Conservation (phyloP, 2,329 filamentous ascomycete species). For the Cryphonectria naterciae region DNA sequence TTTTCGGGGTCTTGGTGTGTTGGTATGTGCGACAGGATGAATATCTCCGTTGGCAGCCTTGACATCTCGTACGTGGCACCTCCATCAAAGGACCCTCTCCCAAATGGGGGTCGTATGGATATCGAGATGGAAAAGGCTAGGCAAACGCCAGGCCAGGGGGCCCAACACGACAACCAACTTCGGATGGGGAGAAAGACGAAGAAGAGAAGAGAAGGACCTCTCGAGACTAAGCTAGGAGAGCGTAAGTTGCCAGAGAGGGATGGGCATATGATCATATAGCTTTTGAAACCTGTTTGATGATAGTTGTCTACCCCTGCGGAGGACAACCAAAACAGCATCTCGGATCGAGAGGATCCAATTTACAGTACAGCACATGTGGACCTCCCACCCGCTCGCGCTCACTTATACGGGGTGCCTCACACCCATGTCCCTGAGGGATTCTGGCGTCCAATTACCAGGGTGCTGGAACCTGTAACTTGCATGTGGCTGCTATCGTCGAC, state of each 20-base stretch:
- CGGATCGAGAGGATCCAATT: conserved; percentile 13
- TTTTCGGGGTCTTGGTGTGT: not conserved
- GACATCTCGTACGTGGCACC: not conserved
- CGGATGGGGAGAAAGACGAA: not conserved
- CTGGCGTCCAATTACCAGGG: conserved; percentile 14
- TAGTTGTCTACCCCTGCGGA: not conserved
- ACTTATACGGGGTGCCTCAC: conserved; percentile 6
- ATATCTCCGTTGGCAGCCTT: not conserved
- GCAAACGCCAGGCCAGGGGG: not conserved
- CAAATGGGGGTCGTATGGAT: not conserved
- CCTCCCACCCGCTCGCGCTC: not conserved
- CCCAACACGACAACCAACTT: not conserved
- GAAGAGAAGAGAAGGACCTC: not conserved
- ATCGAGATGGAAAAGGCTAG: not conserved
- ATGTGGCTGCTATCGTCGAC: conserved; percentile 16
- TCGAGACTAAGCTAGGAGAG: not conserved
- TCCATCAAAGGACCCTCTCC: not conserved
- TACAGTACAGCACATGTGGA: conserved; percentile 5
- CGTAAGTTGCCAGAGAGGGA: not conserved
- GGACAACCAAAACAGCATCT: conserved; percentile 2
- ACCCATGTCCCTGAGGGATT: conserved; percentile 8
- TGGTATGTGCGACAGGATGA: not conserved
- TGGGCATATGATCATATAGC: not conserved
- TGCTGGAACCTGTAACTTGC: conserved; percentile 14
- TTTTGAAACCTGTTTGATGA: conserved; percentile 9